Percentiles rank a stretch among this genome's conserved stretches.
Conservation (phyloP, 129 eudicot genomes). For the Escallonia herrerae region DNA sequence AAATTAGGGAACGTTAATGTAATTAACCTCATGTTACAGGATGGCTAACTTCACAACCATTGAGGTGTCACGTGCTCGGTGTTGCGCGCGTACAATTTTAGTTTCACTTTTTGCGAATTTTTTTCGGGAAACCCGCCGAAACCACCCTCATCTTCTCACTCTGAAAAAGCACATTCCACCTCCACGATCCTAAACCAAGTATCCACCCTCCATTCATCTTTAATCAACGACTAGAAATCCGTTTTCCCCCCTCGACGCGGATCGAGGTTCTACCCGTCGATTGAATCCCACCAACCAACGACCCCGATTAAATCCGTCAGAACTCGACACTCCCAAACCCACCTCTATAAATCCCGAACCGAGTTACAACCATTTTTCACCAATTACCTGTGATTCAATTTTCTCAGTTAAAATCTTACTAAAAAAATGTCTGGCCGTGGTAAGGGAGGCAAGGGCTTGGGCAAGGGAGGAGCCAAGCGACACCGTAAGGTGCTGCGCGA, state of each 20-base stretch:
- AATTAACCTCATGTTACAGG: too few species aligned
- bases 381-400: not conserved
- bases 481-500: conserved; percentile 53
- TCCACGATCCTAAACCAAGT: not conserved
- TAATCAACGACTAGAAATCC: conserved; percentile 22
- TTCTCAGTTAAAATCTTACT: not conserved
- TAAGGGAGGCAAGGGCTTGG: conserved; percentile 58
- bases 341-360: not conserved
- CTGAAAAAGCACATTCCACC: conserved; percentile 28
- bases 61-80: too few species aligned
- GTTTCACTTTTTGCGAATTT: too few species aligned
- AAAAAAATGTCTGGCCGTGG: conserved; percentile 45
- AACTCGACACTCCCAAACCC: not conserved
- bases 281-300: conserved; percentile 1
- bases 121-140: too few species aligned
- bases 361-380: not conserved
- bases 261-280: conserved; percentile 12
- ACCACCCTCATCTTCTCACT: not conserved
- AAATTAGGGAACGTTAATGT: too few species aligned
- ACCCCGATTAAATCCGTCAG: not conserved
- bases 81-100: too few species aligned
- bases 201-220: conserved; percentile 13
- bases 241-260: not conserved
- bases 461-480: conserved; percentile 58
- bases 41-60: too few species aligned